phyloP scores from a whole-genome alignment of 2,329 filamentous ascomycete genomes.

The Colletotrichum gigasporum region DNA sequence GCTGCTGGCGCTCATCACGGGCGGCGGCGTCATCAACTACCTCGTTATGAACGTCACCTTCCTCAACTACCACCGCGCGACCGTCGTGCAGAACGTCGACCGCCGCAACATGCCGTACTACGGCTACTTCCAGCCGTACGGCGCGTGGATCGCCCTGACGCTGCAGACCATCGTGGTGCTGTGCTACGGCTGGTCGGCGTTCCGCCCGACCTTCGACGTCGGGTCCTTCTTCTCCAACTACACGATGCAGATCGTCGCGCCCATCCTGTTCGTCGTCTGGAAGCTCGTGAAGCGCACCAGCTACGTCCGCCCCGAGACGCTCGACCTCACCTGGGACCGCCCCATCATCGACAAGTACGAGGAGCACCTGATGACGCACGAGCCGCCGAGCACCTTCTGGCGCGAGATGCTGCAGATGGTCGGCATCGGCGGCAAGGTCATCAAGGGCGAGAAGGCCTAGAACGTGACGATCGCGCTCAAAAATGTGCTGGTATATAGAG shows the following conservation, averaged over 20 bases:
- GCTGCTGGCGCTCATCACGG: constrained; percentile 72
- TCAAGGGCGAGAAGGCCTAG: constrained; percentile 32
- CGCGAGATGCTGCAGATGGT: constrained; percentile 60
- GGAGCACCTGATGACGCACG: constrained; percentile 36
- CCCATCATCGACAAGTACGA: constrained; percentile 69
- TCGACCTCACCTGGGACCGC: constrained; percentile 68
- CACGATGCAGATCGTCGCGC: constrained; percentile 69
- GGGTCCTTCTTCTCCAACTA: constrained; percentile 73
- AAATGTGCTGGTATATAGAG: too few species aligned
- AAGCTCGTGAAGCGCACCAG: constrained; percentile 70
- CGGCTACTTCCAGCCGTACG: constrained; percentile 74
- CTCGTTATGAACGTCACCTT: constrained; percentile 57
- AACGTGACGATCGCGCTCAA: too few species aligned
- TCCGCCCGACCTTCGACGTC: constrained; percentile 65
- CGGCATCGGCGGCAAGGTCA: constrained; percentile 43
- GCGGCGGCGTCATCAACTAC: constrained; percentile 39
- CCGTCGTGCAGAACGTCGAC: constrained; percentile 63
- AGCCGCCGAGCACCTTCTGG: constrained; percentile 64
- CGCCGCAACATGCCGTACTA: constrained; percentile 69
- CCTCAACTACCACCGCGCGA: constrained; percentile 69
- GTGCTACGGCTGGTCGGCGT: constrained; percentile 71
- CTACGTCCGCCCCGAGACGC: constrained; percentile 60
- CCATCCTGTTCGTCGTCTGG: constrained; percentile 64
- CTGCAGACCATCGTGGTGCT: constrained; percentile 69
- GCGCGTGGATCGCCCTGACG: constrained; percentile 64